phyloP scores from a whole-genome alignment of 2,329 filamentous ascomycete species.

The Penicillium capsulatum region DNA sequence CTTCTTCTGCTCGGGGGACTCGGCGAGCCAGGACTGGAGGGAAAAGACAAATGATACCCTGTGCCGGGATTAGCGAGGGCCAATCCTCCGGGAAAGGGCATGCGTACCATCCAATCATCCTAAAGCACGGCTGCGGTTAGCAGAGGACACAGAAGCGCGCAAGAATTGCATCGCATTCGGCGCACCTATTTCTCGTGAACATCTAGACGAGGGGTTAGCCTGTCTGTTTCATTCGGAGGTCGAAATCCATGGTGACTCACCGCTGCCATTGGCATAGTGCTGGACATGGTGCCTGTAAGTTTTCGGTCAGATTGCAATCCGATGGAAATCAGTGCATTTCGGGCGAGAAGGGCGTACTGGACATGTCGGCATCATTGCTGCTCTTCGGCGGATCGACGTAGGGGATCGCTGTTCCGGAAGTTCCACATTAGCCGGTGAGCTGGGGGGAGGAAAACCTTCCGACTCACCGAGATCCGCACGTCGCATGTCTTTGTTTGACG shows the following conservation, averaged over 20 bases:
- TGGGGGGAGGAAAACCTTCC: no score
- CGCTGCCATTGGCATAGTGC: conserved; percentile 89
- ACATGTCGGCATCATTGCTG: conserved; percentile 63
- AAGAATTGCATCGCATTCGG: conserved; percentile 11
- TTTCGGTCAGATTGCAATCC: conserved; percentile 14
- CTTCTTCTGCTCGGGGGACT: conserved; percentile 51
- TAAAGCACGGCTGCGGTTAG: conserved; percentile 28
- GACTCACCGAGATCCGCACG: conserved; percentile 66
- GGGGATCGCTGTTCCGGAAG: conserved; percentile 65
- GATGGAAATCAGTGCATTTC: not conserved
- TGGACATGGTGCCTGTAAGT: conserved; percentile 56
- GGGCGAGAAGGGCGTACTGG: conserved; percentile 54
- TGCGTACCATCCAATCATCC: conserved; percentile 60
- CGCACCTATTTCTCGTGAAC: conserved; percentile 83
- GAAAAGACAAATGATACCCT: conserved; percentile 49
- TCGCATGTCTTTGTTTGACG: conserved; percentile 71
- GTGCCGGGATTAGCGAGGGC: conserved; percentile 16
- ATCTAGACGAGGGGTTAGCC: conserved; percentile 50
- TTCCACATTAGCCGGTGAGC: conserved; percentile 1
- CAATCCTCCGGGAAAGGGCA: not conserved
- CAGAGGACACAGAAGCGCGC: conserved; percentile 3
- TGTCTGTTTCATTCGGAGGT: not conserved
- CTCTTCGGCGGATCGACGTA: conserved; percentile 72
- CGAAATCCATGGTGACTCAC: conserved; percentile 44
- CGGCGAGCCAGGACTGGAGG: conserved; percentile 47